Conservation (phyloP, 768 basidiomycete genomes). For the Leccinum disarticulatum region DNA sequence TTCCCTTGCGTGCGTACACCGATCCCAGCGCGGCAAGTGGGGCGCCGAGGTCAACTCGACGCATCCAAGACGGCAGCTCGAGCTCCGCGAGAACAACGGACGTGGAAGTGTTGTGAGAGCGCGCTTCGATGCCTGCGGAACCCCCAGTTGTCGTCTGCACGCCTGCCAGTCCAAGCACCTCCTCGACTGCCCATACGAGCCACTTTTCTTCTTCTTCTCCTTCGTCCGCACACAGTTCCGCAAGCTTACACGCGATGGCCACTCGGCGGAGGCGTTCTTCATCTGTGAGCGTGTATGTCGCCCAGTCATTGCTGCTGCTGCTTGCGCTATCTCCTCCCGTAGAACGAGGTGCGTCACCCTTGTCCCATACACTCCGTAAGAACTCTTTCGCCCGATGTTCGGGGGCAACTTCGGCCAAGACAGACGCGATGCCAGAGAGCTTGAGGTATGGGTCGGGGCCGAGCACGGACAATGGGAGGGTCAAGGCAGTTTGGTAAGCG, state of each 20-base stretch:
- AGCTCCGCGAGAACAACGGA: conserved; percentile 48
- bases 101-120: background rate
- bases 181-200: conserved; percentile 45
- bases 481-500: conserved; percentile 55
- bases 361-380: conserved; percentile 26
- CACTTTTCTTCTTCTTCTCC: conserved; percentile 47
- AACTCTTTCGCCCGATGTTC: conserved; percentile 27
- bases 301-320: conserved; percentile 16
- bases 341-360: conserved; percentile 1
- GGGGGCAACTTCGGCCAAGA: conserved; percentile 51
- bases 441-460: conserved; percentile 58
- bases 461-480: conserved; percentile 39
- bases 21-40: conserved; percentile 67
- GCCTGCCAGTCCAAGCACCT: conserved; percentile 34
- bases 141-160: conserved; percentile 3
- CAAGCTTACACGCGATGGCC: conserved; percentile 47
- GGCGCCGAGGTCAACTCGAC: conserved; percentile 58
- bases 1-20: conserved; percentile 57
- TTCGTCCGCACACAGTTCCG: conserved; percentile 36
- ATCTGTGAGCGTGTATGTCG: conserved; percentile 27
- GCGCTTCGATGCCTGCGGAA: background rate
- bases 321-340: conserved; percentile 4
- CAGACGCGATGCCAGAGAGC: conserved; percentile 63
- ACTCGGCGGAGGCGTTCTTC: conserved; percentile 45
- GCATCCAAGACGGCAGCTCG: conserved; percentile 59